A percentile compares a stretch with the other conserved stretches of the same genome.
Evolutionary conservation across 2,329 filamentous ascomycete species (phyloP).

Genomic region (Dactylellina haptotyla): DNA sequence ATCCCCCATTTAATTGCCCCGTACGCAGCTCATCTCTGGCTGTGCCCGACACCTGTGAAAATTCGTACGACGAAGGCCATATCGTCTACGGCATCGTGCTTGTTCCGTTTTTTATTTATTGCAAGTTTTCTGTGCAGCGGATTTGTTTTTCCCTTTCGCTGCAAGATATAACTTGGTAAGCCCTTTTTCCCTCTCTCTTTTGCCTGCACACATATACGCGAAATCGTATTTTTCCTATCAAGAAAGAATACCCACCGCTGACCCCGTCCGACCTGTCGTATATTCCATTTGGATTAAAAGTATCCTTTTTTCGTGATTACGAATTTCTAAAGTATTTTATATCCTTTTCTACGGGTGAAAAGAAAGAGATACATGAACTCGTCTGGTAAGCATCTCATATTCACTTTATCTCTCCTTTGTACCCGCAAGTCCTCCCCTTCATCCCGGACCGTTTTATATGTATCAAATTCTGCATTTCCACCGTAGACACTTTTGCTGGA

Average conservation of each 20-base stretch:
- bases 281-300: neutral
- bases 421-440: neutral
- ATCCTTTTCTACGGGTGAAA: slow-evolving; percentile 2
- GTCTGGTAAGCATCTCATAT: neutral
- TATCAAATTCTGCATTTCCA: slow-evolving; percentile 9
- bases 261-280: neutral
- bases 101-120: neutral
- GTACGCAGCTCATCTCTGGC: neutral
- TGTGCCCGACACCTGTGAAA: neutral
- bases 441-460: slow-evolving; percentile 13
- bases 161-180: slow-evolving; percentile 7
- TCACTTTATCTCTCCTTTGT: slow-evolving; percentile 7
- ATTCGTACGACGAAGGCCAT: slow-evolving; percentile 20
- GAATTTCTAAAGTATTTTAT: slow-evolving; percentile 9
- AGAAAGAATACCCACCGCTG: neutral
- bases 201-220: slow-evolving; percentile 2
- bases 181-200: neutral
- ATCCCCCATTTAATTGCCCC: neutral
- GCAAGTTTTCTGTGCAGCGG: neutral
- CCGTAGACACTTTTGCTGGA: neutral
- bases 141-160: neutral
- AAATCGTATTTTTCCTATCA: neutral
- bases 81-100: slow-evolving; percentile 5
- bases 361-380: neutral
- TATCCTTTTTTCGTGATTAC: slow-evolving; percentile 19